Base-by-base conservation (phyloP, 768 basidiomycete genomes). In the Mycena belliarum region DNA sequence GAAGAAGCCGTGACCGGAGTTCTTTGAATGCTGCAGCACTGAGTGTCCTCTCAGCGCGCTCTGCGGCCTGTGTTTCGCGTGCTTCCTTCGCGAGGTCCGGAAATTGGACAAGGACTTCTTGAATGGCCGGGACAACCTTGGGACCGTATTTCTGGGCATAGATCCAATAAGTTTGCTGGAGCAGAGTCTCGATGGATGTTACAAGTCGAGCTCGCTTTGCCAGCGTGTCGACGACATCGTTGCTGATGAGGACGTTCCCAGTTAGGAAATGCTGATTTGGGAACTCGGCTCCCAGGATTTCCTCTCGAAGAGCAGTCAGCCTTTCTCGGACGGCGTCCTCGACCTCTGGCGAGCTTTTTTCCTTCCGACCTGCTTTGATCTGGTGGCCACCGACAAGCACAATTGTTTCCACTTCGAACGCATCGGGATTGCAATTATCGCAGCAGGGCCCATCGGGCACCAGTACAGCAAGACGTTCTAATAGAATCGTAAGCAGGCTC, bases 351-450 rank as follows among this genome's bases (percentile, higher is more conserved):
- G 57, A 46, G n/a, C 57, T 59, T 38, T n/a, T 35, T 16, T 6
- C 40, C 24, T 35, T 45, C 1, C 61, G 57, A 1, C 61, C 61
- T 0, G 44, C 16, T 37, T 49, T 55, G 4, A 57, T 23, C 9
- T 52, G 4, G 3, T 20, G 32, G 1, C 23, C 52, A 5, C 43
- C 52, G 1, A 45, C 29, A 1, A 55, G 40, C 1, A 20, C 47
- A 20, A 63, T 52, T 0, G 6, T 59, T 21, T 38, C 38, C 0
- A 63, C 20, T 41, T 21, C 0, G 37, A 59, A 55, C 0, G 18
- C 21, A 6, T 59, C 59, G 16, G 63, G 63, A 11, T 43, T 23
- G 32, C 63, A 64, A 46, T 60, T 60, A 15, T 64, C 63, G 32
- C 63, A 63, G 28, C 63, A 63, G 2, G 49, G 54, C 3, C 49